Evolutionary conservation across 2,329 filamentous ascomycete species (phyloP).

Genomic region (Colletotrichum graminicola): DNA sequence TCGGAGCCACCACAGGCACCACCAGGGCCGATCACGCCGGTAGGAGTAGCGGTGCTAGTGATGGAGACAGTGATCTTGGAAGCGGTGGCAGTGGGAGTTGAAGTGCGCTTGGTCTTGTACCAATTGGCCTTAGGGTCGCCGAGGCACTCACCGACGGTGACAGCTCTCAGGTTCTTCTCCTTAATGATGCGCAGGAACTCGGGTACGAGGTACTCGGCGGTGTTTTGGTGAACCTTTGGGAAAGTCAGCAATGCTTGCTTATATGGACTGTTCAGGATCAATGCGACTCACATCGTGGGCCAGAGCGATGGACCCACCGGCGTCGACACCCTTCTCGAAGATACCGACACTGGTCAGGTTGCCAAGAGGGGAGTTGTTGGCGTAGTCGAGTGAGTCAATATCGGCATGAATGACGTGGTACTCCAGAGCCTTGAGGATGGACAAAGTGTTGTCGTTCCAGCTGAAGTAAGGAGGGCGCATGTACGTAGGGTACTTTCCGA

Average conservation of each 20-base stretch:
- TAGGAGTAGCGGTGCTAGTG: conserved; percentile 42
- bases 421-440: conserved; percentile 39
- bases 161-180: conserved; percentile 49
- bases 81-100: conserved; percentile 40
- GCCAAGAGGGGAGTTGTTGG: conserved; percentile 35
- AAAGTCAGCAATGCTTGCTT: conserved; percentile 53
- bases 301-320: conserved; percentile 55
- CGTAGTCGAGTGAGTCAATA: conserved; percentile 50
- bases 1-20: conserved; percentile 39
- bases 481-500: conserved; percentile 58
- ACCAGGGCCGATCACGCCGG: conserved; percentile 37
- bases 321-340: conserved; percentile 49
- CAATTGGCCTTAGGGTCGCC: conserved; percentile 60
- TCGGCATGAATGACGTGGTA: conserved; percentile 41
- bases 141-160: conserved; percentile 62
- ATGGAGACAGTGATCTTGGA: conserved; percentile 35
- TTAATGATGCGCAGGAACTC: conserved; percentile 41
- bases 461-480: conserved; percentile 58
- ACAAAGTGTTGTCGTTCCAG: conserved; percentile 44
- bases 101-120: conserved; percentile 51
- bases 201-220: conserved; percentile 41
- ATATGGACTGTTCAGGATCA: conserved; percentile 57
- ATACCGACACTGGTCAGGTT: conserved; percentile 52
- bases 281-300: conserved; percentile 53
- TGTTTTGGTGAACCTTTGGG: conserved; percentile 41